Evolutionary conservation across 2,329 filamentous ascomycete species (phyloP), one percentile per base, ranked within the genome.

Genomic region (Dactylellina parvicollis): DNA sequence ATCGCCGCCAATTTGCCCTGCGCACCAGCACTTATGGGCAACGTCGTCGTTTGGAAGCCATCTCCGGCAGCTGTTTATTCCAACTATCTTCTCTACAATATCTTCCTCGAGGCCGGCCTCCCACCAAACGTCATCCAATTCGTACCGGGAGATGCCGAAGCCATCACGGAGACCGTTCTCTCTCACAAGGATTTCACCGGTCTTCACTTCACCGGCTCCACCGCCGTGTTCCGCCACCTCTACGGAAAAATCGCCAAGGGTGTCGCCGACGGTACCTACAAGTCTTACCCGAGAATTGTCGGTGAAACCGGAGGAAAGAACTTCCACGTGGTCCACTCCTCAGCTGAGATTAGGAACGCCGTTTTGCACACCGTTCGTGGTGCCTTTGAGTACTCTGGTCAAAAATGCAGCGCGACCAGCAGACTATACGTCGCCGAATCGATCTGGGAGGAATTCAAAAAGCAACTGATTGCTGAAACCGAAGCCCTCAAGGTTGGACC

Each of bases 21-120:
- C 50, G 89, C 91, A 0, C 92, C 94, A 12, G 92, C 92, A 0
- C 83, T 97, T 62, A 89, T 97, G 84, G 93, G 93, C 69, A 98
- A 98, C 81, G 94, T 97, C 1, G 92, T 96, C 3, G 83, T 98
- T 49, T 98, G 93, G 93, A 98, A 98, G 85, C 93, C 93, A n/a
- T 95, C 91, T 12, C 92, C 94, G 77, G 89, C 85, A 14, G 91
- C 93, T 36, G 90, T 97, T 75, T 90, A 90, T n/a, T 92, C 91
- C 75, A 96, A 93, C 84, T 96, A 90, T 88, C 84, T 98, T 64
- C 84, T 96, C 46, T 93, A 96, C 84, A 86, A 93, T 80, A 96
- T 97, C 80, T 86, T 98, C 14, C 84, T 95, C 24, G 94, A 98
- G 83, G 92, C 94, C 26, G 94, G 94, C 40, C 87, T 98, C 56